A percentile compares a stretch with the other conserved stretches of the same genome.
phyloP scores from a whole-genome alignment of 2,329 filamentous ascomycete species.

The Dendryphion nanum region DNA sequence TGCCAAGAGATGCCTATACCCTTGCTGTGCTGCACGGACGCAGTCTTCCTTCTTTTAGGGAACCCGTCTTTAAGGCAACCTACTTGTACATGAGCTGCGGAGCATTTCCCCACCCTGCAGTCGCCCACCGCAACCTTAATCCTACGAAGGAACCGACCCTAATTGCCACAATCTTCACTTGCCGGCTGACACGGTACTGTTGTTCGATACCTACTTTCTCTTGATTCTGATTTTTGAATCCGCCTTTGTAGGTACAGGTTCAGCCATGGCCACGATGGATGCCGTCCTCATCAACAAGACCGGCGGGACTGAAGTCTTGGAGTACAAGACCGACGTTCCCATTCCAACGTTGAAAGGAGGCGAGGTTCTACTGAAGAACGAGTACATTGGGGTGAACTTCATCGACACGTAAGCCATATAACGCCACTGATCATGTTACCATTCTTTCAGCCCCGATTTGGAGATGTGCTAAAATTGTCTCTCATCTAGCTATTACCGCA shows the following conservation, averaged over 20 bases:
- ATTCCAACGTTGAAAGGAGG: constrained; percentile 68
- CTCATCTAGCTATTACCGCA: constrained; percentile 63
- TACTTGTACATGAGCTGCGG: too few species aligned
- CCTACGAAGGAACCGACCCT: neutral
- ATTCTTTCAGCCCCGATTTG: constrained; percentile 1
- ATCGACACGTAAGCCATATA: constrained; percentile 68
- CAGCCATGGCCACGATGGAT: neutral
- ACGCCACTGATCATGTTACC: constrained; percentile 1
- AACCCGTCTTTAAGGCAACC: too few species aligned
- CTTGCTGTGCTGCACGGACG: too few species aligned
- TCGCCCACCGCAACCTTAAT: neutral
- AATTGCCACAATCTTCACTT: constrained; percentile 1
- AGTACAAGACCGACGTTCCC: constrained; percentile 68
- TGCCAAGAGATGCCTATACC: too few species aligned
- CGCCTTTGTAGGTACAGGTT: constrained; percentile 1
- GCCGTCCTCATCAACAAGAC: constrained; percentile 66
- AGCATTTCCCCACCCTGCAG: neutral
- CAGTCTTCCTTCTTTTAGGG: too few species aligned
- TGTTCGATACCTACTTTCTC: constrained; percentile 1
- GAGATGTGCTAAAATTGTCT: constrained; percentile 1
- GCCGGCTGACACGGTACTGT: neutral
- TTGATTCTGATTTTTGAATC: constrained; percentile 1
- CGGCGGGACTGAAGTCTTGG: constrained; percentile 69
- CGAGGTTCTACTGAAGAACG: constrained; percentile 77
- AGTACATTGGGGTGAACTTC: constrained; percentile 78